Percentiles rank a stretch among this genome's conserved stretches.
Conservation (phyloP, 441 rosid genomes). For the Omphalea diandra region DNA sequence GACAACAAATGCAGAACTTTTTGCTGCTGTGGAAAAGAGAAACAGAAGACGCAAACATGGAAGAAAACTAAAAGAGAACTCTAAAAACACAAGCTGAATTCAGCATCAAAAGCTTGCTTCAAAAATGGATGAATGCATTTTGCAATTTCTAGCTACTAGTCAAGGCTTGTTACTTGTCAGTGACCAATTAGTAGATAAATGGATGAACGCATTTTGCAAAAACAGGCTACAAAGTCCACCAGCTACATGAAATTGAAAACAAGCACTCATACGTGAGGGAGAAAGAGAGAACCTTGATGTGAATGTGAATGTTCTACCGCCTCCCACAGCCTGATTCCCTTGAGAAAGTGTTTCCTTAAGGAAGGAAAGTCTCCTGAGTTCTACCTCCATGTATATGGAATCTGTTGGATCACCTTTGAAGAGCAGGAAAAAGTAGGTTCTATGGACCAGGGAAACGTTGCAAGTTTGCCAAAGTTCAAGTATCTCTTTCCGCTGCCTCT, state of each 20-base stretch:
- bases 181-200: not conserved
- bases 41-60: not conserved
- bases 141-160: not conserved
- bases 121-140: too few relatives aligned
- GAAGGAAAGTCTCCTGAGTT: conserved; percentile 79
- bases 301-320: conserved; percentile 50
- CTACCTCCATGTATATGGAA: conserved; percentile 82
- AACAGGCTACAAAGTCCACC: not conserved
- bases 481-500: conserved; percentile 53
- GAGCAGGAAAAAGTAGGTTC: conserved; percentile 92
- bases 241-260: not conserved
- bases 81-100: not conserved
- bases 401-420: conserved; percentile 79
- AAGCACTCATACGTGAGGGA: not conserved
- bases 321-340: conserved; percentile 48
- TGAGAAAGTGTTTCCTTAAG: conserved; percentile 67
- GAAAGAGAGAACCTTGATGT: conserved; percentile 63
- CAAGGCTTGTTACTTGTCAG: not conserved
- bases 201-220: not conserved
- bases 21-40: not conserved
- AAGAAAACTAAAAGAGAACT: not conserved
- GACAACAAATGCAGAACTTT: not conserved
- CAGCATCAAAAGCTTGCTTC: too few relatives aligned
- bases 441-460: conserved; percentile 77
- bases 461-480: conserved; percentile 80